A percentile compares a stretch with the other conserved stretches of the same genome.
phyloP scores from a whole-genome alignment of 768 basidiomycete genomes.

The Rhodosporidiobolus sp. region DNA sequence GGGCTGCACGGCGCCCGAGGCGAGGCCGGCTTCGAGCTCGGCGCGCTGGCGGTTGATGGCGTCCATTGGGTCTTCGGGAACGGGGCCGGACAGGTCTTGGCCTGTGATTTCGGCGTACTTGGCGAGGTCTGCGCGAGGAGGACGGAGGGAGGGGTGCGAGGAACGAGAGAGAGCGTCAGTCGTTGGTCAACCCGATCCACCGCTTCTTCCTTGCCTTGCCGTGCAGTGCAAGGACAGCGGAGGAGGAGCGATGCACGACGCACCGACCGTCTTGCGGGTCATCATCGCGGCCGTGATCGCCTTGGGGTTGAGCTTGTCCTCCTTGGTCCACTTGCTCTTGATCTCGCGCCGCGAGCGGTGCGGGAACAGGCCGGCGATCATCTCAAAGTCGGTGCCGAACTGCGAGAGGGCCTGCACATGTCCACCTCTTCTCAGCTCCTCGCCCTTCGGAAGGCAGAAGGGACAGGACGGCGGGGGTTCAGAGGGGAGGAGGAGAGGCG shows the following conservation, averaged over 20 bases:
- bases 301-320: conserved; percentile 75
- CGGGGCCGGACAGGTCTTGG: conserved; percentile 36
- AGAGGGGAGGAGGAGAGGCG: conserved; percentile 43
- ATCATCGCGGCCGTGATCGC: conserved; percentile 70
- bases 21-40: conserved; percentile 28
- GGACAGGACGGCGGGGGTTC: background rate
- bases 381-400: conserved; percentile 88
- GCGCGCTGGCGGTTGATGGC: conserved; percentile 28
- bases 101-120: conserved; percentile 26
- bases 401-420: conserved; percentile 74
- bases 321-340: conserved; percentile 87
- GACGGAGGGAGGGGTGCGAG: no score
- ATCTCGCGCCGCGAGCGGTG: conserved; percentile 82
- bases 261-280: conserved; percentile 30
- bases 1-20: background rate
- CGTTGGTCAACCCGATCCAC: no score
- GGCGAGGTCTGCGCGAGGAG: conserved; percentile 20
- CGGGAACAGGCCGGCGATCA: conserved; percentile 79
- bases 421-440: no score
- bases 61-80: conserved; percentile 40
- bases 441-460: no score
- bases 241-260: background rate
- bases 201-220: no score
- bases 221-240: background rate
- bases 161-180: no score